phyloP scores from a whole-genome alignment of 208 protist genomes.

The Acanthamoeba triangularis region DNA sequence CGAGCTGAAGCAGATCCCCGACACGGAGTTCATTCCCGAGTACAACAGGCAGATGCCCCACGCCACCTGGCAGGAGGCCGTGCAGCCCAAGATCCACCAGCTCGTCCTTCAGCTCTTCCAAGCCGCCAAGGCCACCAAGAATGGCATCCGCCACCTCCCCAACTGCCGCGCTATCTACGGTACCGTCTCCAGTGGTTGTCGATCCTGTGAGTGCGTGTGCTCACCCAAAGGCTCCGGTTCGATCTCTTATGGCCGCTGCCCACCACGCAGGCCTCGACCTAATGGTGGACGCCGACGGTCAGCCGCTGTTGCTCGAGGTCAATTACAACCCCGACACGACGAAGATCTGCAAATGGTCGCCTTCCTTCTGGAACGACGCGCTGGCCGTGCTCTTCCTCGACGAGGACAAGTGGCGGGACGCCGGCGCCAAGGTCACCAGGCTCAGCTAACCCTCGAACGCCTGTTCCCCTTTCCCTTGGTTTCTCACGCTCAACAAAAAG shows the following conservation, averaged over 20 bases:
- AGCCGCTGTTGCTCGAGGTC: constrained; percentile 55
- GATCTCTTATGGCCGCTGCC: not conserved
- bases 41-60: constrained; percentile 28
- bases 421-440: not conserved
- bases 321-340: constrained; percentile 64
- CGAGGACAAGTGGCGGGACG: constrained; percentile 53
- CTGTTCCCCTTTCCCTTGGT: not conserved
- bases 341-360: constrained; percentile 68
- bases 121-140: constrained; percentile 3
- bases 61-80: constrained; percentile 39
- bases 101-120: constrained; percentile 38
- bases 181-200: not conserved
- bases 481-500: too few species aligned
- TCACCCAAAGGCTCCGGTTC: not conserved
- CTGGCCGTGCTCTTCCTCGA: constrained; percentile 48
- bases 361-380: constrained; percentile 63
- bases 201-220: not conserved
- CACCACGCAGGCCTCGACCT: constrained; percentile 29
- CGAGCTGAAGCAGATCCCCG: constrained; percentile 46
- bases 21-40: not conserved
- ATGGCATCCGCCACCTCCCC: constrained; percentile 31
- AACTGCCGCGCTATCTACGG: constrained; percentile 34
- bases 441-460: not conserved
- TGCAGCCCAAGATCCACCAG: constrained; percentile 71
- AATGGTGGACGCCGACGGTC: constrained; percentile 5